A percentile compares a stretch with the other conserved stretches of the same genome.
These are phyloP conservation scores for Allantophomopsis lycopodina DNA, from an alignment of 2,329 filamentous ascomycete species.

Conservation along the genomic window DNA sequence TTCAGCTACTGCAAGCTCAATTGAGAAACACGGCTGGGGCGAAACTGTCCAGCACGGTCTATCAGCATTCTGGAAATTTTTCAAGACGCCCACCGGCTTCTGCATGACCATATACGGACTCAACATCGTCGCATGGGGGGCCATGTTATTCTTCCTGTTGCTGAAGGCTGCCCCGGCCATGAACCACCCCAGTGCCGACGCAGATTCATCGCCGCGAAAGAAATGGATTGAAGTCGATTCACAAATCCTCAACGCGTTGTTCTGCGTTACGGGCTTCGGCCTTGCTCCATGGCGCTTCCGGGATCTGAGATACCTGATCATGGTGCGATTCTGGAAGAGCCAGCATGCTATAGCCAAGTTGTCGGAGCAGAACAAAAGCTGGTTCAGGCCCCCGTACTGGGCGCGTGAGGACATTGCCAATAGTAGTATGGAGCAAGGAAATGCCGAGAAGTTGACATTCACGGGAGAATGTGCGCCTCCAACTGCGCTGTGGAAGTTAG, in stretches of 20 bases:
- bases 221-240: constrained; percentile 76
- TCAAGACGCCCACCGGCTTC: constrained; percentile 61
- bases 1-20: no score
- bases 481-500: constrained; percentile 58
- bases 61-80: constrained; percentile 53
- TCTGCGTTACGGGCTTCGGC: constrained; percentile 75
- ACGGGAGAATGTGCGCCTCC: constrained; percentile 55
- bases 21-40: constrained; percentile 33
- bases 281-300: constrained; percentile 75
- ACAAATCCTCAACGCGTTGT: constrained; percentile 69
- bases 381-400: constrained; percentile 47
- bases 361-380: constrained; percentile 57
- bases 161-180: constrained; percentile 59
- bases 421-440: constrained; percentile 30
- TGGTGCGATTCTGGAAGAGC: constrained; percentile 38
- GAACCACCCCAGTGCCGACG: constrained; percentile 31
- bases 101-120: constrained; percentile 65
- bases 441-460: constrained; percentile 37
- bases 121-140: constrained; percentile 76
- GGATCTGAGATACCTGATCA: constrained; percentile 58
- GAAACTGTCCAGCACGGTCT: constrained; percentile 41
- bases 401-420: constrained; percentile 45
- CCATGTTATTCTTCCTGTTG: constrained; percentile 75
- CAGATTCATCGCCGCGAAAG: constrained; percentile 56
- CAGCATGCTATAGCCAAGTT: constrained; percentile 44